Percentiles rank a stretch among this genome's conserved stretches.
phyloP scores from a whole-genome alignment of 345 rosid genomes.

The Ceriops tagal region DNA sequence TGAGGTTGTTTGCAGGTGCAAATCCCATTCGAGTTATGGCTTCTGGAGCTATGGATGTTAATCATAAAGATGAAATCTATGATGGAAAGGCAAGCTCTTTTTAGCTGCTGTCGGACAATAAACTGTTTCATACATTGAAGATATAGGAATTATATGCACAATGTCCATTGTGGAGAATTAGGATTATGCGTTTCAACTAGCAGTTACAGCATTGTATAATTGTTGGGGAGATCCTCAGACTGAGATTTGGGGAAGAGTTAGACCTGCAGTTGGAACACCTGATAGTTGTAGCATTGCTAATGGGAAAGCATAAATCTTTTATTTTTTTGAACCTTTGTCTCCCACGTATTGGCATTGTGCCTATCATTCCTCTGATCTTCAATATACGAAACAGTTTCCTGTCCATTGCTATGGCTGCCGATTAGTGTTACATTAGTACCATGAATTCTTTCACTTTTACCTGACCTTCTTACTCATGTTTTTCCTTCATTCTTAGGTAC shows the following conservation, averaged over 20 bases:
- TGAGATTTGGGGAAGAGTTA: too few relatives aligned
- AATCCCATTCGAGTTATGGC: conserved; percentile 90
- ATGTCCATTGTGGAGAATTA: too few relatives aligned
- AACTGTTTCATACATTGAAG: too few relatives aligned
- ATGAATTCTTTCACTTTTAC: neutral
- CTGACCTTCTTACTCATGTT: neutral
- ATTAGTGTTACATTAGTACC: neutral
- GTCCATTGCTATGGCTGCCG: neutral
- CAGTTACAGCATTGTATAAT: too few relatives aligned
- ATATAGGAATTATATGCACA: too few relatives aligned
- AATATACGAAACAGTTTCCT: too few relatives aligned
- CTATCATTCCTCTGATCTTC: too few relatives aligned
- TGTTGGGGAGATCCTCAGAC: too few relatives aligned
- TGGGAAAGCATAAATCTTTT: neutral
- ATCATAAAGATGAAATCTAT: conserved; percentile 86
- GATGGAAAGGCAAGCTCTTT: conserved; percentile 63
- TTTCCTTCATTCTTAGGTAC: conserved; percentile 46
- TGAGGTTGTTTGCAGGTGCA: conserved; percentile 82
- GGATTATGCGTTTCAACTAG: neutral
- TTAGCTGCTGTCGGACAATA: neutral
- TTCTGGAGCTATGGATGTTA: conserved; percentile 88
- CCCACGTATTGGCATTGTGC: too few relatives aligned
- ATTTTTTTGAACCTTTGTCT: neutral
- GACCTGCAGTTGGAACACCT: too few relatives aligned
- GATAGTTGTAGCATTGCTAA: too few relatives aligned